Evolutionary conservation across 2,329 filamentous ascomycete genomes (phyloP), one percentile per base, ranked within the genome.

Genomic region (Penicillium digitatum): DNA sequence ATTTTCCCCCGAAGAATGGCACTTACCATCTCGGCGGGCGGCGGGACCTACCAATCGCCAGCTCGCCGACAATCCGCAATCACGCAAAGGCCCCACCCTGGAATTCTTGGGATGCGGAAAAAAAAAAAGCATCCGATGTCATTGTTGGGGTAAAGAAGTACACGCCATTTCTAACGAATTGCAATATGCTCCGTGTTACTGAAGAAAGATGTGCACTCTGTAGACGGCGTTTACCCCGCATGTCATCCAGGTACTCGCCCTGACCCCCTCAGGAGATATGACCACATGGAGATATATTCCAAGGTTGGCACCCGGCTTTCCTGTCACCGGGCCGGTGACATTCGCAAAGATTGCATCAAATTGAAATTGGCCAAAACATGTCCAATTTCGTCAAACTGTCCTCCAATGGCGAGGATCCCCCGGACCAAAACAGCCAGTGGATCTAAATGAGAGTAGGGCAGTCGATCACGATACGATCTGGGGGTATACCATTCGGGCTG

Each of bases 21-120:
- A 32, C 57, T 62, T 62, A 64, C 58, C 58, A 46, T 52, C 8
- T 50, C 37, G 38, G 34, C 46, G 49, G 39, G 53, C 63, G 63
- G 63, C 54, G 49, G 42, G 39, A 18, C 56, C 63, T 63, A 57
- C 63, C 63, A 66, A 66, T 66, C 44, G 55, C 52, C 43, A 40
- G 31, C 27, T 16, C 58, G 63, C 61, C 57, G 58, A 60, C 55
- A 38, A n/a, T 31, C 48, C 55, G 54, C 44, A 22, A 66, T 64
- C 61, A 65, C 62, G 63, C 65, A 65, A 64, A 39, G 49, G 40
- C 43, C 52, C 58, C 60, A 52, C 57, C 54, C n/a, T n/a, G 26
- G n/a, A 18, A 7, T 38, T 38, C 34, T 32, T 37, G 52, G 32
- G 26, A 51, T 51, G 47, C 27, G 52, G 45, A 42, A 45, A 44